phyloP scores from a whole-genome alignment of 805 yeast genomes.

The Candida insectorum region DNA sequence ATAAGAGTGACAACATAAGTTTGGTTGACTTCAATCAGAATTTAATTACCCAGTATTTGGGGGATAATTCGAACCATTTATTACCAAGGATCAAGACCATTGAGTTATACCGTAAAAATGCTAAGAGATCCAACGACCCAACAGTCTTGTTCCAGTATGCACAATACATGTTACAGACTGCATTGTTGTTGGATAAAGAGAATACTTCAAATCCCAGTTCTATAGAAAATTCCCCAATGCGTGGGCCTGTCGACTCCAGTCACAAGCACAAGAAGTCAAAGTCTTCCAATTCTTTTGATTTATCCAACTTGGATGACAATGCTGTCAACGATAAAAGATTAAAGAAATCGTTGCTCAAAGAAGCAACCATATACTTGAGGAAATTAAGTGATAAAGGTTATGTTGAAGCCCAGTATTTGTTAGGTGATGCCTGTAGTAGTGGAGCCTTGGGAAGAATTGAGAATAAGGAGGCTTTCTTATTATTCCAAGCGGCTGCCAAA shows the following conservation, averaged over 20 bases:
- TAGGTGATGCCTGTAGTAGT: conserved; percentile 86
- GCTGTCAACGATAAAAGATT: conserved; percentile 25
- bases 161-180: conserved; percentile 84
- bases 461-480: conserved; percentile 65
- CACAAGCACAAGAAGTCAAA: conserved; percentile 18
- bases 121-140: conserved; percentile 81
- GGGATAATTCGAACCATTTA: conserved; percentile 47
- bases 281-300: conserved; percentile 20
- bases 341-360: conserved; percentile 63
- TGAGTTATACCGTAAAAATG: conserved; percentile 82
- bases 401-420: conserved; percentile 84
- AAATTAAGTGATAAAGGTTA: conserved; percentile 76
- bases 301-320: conserved; percentile 11
- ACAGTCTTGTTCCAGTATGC: conserved; percentile 87
- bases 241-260: conserved; percentile 8
- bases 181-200: conserved; percentile 46
- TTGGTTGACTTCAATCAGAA: conserved; percentile 52
- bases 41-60: conserved; percentile 50
- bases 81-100: conserved; percentile 79
- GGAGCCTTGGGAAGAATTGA: conserved; percentile 83
- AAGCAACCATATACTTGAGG: conserved; percentile 68
- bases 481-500: conserved; percentile 88
- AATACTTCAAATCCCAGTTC: conserved; percentile 9
- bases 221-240: conserved; percentile 17
- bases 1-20: conserved; percentile 26